phyloP scores from a whole-genome alignment of 2,329 filamentous ascomycete genomes.

The Scytalidium lignicola region DNA sequence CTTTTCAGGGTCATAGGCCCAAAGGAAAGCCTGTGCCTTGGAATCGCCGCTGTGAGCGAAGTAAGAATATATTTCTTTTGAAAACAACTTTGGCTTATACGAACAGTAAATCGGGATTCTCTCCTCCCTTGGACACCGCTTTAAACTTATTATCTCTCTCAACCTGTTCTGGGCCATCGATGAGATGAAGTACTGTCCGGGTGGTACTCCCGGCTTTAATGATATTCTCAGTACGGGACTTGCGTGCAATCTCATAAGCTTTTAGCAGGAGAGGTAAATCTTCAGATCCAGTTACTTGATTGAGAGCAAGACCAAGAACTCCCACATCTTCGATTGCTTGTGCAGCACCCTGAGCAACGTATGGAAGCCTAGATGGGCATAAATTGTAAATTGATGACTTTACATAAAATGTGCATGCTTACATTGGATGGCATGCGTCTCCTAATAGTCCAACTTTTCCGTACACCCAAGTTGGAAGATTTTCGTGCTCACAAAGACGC shows the following conservation, averaged over 20 bases:
- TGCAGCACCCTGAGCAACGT: slow-evolving; percentile 59
- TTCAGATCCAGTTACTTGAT: slow-evolving; percentile 36
- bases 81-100: too few species aligned
- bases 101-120: too few species aligned
- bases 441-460: slow-evolving; percentile 33
- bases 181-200: slow-evolving; percentile 38
- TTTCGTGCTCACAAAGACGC: slow-evolving; percentile 48
- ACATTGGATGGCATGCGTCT: slow-evolving; percentile 58
- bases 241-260: slow-evolving; percentile 41
- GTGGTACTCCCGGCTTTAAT: slow-evolving; percentile 52
- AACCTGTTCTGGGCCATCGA: slow-evolving; percentile 49
- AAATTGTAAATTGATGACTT: too few species aligned
- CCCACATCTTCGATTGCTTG: slow-evolving; percentile 62
- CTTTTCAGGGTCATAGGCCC: too few species aligned
- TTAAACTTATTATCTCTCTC: slow-evolving; percentile 40
- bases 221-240: slow-evolving; percentile 43
- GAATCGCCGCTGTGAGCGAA: too few species aligned
- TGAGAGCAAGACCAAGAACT: slow-evolving; percentile 52
- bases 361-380: too few species aligned
- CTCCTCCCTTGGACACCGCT: too few species aligned
- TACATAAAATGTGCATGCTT: too few species aligned
- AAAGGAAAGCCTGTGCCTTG: too few species aligned
- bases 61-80: too few species aligned
- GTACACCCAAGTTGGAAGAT: slow-evolving; percentile 4
- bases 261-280: slow-evolving; percentile 37